These are phyloP conservation scores for Penicillium sp. DNA, from an alignment of 2,329 filamentous ascomycete genomes.

Conservation along the genomic window DNA sequence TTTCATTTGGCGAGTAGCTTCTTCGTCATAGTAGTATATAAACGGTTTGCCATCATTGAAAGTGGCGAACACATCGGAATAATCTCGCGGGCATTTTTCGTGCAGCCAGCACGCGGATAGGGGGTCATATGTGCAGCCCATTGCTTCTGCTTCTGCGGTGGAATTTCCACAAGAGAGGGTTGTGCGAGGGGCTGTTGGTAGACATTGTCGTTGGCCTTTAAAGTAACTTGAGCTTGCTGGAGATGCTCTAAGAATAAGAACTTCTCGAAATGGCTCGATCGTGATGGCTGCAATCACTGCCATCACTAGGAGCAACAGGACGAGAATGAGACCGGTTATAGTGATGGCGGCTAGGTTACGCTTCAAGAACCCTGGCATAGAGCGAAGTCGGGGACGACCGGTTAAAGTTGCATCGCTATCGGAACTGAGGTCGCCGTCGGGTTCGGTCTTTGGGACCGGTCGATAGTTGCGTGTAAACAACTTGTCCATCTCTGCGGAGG, in stretches of 20 bases:
- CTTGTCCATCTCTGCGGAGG: not conserved
- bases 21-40: conserved; percentile 20
- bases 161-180: conserved; percentile 19
- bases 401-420: conserved; percentile 52
- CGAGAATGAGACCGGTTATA: conserved; percentile 9
- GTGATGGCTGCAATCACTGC: conserved; percentile 13
- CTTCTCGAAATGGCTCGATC: conserved; percentile 9
- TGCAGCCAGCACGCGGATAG: conserved; percentile 23
- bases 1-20: conserved; percentile 14
- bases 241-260: conserved; percentile 6
- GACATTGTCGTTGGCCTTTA: conserved; percentile 14
- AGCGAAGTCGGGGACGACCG: conserved; percentile 37
- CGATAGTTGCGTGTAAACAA: not conserved
- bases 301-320: conserved; percentile 9
- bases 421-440: conserved; percentile 50
- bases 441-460: conserved; percentile 2
- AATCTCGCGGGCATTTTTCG: conserved; percentile 17
- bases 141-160: conserved; percentile 13
- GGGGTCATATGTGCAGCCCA: conserved; percentile 20
- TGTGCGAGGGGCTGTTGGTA: conserved; percentile 9
- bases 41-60: conserved; percentile 22
- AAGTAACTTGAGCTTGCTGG: not conserved
- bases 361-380: conserved; percentile 47
- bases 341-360: conserved; percentile 15
- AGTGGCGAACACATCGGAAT: conserved; percentile 13